Conservation (phyloP, 345 rosid species). For the Zanthoxylum bungeanum region DNA sequence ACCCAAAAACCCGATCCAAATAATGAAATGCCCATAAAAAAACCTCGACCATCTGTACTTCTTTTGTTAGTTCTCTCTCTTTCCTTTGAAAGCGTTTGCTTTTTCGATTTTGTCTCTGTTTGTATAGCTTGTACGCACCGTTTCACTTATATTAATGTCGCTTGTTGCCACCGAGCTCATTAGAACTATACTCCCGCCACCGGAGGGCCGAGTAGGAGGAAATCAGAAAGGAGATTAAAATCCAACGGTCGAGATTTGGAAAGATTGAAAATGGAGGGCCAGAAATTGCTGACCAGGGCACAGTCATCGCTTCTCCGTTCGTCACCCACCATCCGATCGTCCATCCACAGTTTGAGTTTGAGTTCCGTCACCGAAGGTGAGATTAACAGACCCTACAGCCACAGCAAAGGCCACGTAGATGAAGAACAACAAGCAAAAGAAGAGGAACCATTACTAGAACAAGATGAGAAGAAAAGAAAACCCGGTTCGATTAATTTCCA, state of each 20-base stretch:
- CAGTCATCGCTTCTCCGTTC: constrained; percentile 86
- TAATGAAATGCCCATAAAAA: not conserved
- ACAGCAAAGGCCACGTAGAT: constrained; percentile 4
- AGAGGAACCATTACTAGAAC: constrained; percentile 19
- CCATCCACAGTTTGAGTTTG: constrained; percentile 83
- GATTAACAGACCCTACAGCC: constrained; percentile 26
- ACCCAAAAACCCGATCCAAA: constrained; percentile 30
- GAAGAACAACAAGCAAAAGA: constrained; percentile 12
- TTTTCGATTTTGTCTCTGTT: not conserved
- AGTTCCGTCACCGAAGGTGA: constrained; percentile 62
- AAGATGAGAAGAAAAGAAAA: constrained; percentile 21
- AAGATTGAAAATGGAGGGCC: constrained; percentile 47
- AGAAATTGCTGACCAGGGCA: constrained; percentile 62
- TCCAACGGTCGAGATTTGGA: constrained; percentile 21
- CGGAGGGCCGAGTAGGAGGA: constrained; percentile 32
- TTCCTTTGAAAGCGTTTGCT: not conserved
- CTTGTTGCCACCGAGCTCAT: constrained; percentile 34
- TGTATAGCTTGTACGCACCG: constrained; percentile 17
- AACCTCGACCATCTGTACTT: not conserved
- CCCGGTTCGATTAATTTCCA: constrained; percentile 36
- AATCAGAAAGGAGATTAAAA: not conserved
- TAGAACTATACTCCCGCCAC: constrained; percentile 36
- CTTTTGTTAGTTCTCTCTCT: not conserved
- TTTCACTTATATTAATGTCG: constrained; percentile 35
- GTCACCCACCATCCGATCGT: constrained; percentile 77